A percentile compares a stretch with the other conserved stretches of the same genome.
These are phyloP conservation scores for Auriscalpium microsporum DNA, from an alignment of 768 basidiomycete genomes.

Conservation along the genomic window DNA sequence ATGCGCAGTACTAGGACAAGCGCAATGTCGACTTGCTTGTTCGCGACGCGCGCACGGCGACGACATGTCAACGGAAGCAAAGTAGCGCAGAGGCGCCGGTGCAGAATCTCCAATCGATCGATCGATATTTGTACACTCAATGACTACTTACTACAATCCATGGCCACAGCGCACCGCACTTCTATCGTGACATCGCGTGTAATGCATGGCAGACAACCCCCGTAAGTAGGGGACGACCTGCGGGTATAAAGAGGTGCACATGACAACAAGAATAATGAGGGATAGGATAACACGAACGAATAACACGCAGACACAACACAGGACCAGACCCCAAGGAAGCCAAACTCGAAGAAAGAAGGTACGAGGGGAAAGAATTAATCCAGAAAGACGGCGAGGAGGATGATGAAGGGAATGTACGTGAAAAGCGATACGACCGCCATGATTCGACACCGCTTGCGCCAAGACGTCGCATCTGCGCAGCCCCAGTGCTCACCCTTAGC, in stretches of 20 bases:
- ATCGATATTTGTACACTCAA: too few relatives aligned
- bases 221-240: not conserved
- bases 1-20: too few relatives aligned
- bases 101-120: too few relatives aligned
- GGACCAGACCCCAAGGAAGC: not conserved
- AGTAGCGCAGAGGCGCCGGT: too few relatives aligned
- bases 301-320: not conserved
- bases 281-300: not conserved
- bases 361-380: not conserved
- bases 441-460: constrained; percentile 69
- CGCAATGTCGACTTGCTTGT: too few relatives aligned
- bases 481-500: not conserved
- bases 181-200: too few relatives aligned
- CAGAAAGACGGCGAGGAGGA: constrained; percentile 57
- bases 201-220: not conserved
- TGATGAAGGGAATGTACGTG: constrained; percentile 74
- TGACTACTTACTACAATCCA: too few relatives aligned
- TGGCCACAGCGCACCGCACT: too few relatives aligned
- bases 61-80: too few relatives aligned
- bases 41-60: too few relatives aligned
- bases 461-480: constrained; percentile 55
- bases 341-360: not conserved
- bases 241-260: not conserved
- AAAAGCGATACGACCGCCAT: constrained; percentile 60
- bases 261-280: not conserved